These are phyloP conservation scores for Blastobotrys raffinosifermentans DNA, from an alignment of 1,139 yeast genomes.

Conservation along the genomic window DNA sequence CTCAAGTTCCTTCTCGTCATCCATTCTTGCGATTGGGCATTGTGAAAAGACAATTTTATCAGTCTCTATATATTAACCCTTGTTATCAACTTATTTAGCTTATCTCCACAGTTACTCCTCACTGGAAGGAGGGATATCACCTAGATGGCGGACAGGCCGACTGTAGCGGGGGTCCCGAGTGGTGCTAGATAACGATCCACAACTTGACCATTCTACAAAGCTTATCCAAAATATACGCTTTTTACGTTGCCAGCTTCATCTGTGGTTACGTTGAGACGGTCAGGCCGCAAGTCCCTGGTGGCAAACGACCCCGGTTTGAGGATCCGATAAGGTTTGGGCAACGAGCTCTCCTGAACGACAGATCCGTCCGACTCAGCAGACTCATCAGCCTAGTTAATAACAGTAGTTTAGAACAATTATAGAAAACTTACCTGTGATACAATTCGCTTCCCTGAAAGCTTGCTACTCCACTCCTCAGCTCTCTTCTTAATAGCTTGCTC, in stretches of 20 bases:
- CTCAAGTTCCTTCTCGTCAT: constrained; percentile 6
- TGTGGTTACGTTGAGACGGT: constrained; percentile 24
- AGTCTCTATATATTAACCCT: too few species aligned
- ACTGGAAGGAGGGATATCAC: too few species aligned
- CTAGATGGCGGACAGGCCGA: too few species aligned
- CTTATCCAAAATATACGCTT: constrained; percentile 20
- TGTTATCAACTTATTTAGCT: too few species aligned
- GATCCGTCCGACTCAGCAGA: too few species aligned
- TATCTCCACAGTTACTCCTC: too few species aligned
- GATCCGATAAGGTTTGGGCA: constrained; percentile 23
- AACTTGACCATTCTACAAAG: background rate
- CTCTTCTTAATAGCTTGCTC: constrained; percentile 8
- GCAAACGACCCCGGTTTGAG: constrained; percentile 20
- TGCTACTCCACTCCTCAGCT: constrained; percentile 19
- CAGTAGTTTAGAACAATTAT: too few species aligned
- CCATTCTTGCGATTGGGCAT: background rate
- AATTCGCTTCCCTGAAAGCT: constrained; percentile 23
- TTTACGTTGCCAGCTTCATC: constrained; percentile 21
- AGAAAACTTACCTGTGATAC: constrained; percentile 9
- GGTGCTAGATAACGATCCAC: too few species aligned
- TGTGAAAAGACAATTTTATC: too few species aligned
- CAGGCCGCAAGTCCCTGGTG: constrained; percentile 23
- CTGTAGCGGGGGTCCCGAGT: too few species aligned
- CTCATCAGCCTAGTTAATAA: too few species aligned
- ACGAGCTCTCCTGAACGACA: background rate